Percentiles rank a stretch among this genome's conserved stretches.
Evolutionary conservation across 73 alveolate species (phyloP).

Genomic region (Durusdinium trenchii): DNA sequence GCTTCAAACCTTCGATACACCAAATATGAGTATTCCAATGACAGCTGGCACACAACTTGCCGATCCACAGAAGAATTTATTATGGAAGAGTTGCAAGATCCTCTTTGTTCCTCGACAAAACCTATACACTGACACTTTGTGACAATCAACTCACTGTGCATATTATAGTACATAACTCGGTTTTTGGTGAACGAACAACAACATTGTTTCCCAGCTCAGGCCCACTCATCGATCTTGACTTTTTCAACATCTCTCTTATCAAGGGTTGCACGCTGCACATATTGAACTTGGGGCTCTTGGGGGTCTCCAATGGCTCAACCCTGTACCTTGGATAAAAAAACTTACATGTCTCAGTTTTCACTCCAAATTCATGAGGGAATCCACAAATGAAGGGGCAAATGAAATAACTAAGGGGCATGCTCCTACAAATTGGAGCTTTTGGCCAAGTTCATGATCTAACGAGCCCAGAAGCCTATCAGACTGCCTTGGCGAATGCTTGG

Average conservation of each 20-base stretch:
- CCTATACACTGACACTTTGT: neutral
- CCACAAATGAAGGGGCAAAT: too few relatives aligned
- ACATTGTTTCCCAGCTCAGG: neutral
- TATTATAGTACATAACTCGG: too few relatives aligned
- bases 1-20: neutral
- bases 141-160: too few relatives aligned
- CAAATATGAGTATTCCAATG: neutral
- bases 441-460: too few relatives aligned
- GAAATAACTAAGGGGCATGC: too few relatives aligned
- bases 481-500: too few relatives aligned
- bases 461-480: too few relatives aligned
- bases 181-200: too few relatives aligned
- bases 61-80: conserved; percentile 3
- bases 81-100: neutral
- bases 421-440: too few relatives aligned
- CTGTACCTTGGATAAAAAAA: conserved; percentile 31
- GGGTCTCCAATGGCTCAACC: neutral
- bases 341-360: too few relatives aligned
- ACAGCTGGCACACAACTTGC: neutral
- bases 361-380: too few relatives aligned
- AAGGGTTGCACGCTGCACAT: conserved; percentile 15
- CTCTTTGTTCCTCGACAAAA: neutral
- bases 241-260: neutral
- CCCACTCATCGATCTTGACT: neutral
- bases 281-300: neutral